A percentile compares a stretch with the other conserved stretches of the same genome.
Conservation (phyloP, 345 rosid species). For the Linum lewisii region DNA sequence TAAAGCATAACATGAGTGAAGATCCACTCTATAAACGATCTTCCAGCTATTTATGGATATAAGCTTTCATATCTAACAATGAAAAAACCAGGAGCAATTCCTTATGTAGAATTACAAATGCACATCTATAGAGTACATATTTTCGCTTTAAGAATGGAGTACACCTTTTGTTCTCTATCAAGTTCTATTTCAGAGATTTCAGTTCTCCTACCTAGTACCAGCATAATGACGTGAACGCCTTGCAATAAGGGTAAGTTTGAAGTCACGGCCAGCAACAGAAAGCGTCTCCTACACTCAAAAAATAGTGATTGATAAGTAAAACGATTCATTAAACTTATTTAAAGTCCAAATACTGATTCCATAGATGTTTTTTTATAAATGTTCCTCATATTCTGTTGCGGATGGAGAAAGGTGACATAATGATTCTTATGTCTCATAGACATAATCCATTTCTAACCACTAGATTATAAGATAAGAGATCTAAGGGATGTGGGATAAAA, state of each 20-base stretch:
- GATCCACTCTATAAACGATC: not conserved
- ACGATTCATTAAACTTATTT: constrained; percentile 4
- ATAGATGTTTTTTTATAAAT: too few species aligned
- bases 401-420: too few species aligned
- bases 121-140: too few species aligned
- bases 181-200: not conserved
- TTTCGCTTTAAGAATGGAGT: not conserved
- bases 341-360: too few species aligned
- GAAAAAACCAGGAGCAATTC: not conserved
- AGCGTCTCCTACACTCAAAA: constrained; percentile 50
- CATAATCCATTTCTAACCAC: too few species aligned
- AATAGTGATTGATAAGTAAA: constrained; percentile 14
- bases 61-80: not conserved
- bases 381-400: too few species aligned
- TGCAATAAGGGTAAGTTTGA: constrained; percentile 81
- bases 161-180: not conserved
- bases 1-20: constrained; percentile 3
- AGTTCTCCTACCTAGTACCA: constrained; percentile 68
- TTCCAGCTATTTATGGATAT: not conserved
- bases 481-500: too few species aligned
- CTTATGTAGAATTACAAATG: too few species aligned
- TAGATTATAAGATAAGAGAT: too few species aligned
- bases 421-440: too few species aligned
- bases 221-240: constrained; percentile 98
- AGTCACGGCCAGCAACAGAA: constrained; percentile 64